These are phyloP conservation scores for Myxozyma mucilagina DNA, from an alignment of 805 yeast genomes.

Conservation along the genomic window DNA sequence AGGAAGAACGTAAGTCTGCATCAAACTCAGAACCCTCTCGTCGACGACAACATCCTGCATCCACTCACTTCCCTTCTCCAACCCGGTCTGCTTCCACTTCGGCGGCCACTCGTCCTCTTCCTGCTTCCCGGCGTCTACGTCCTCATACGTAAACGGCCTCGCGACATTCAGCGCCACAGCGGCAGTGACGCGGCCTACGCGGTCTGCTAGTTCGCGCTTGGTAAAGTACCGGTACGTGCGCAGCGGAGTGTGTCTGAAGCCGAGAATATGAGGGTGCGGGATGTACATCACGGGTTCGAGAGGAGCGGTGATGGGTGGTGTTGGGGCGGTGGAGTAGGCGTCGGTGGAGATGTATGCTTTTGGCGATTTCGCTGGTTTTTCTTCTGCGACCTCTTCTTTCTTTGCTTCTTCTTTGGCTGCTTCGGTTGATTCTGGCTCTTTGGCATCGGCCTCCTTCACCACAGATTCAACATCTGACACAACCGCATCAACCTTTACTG, in stretches of 20 bases:
- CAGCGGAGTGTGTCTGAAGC: conserved; percentile 73
- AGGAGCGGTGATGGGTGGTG: conserved; percentile 55
- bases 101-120: conserved; percentile 88
- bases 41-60: conserved; percentile 71
- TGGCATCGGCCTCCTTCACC: neutral
- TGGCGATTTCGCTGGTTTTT: conserved; percentile 47
- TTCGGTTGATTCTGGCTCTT: conserved; percentile 14
- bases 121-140: conserved; percentile 48
- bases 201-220: conserved; percentile 68
- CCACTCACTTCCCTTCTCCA: conserved; percentile 82
- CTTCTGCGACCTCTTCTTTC: conserved; percentile 35
- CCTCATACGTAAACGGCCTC: conserved; percentile 54
- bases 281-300: conserved; percentile 69
- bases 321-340: conserved; percentile 54
- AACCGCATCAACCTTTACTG: conserved; percentile 9
- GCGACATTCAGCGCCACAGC: conserved; percentile 54
- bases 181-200: conserved; percentile 56
- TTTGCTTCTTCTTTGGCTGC: conserved; percentile 35
- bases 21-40: conserved; percentile 56
- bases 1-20: conserved; percentile 42
- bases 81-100: conserved; percentile 78
- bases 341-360: conserved; percentile 63
- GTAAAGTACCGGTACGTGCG: conserved; percentile 78
- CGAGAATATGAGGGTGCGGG: conserved; percentile 74
- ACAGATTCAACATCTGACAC: conserved; percentile 22